Conservation (phyloP, 495 filamentous ascomycete genomes). For the Pseudevernia furfuracea region DNA sequence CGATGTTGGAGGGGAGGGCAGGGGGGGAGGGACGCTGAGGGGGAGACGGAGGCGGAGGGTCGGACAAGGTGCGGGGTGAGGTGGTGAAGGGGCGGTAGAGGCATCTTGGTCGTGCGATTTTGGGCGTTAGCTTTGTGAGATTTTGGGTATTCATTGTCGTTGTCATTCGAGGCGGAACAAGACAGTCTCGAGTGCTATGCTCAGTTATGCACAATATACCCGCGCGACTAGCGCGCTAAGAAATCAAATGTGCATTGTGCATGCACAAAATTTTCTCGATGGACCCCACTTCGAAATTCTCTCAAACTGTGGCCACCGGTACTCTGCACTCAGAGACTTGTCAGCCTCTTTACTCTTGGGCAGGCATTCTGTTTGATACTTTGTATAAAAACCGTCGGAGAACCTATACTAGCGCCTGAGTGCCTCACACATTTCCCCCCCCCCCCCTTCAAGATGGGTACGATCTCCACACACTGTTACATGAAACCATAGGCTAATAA, state of each 20-base stretch:
- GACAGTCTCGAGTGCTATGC: not conserved
- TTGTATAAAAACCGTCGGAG: too few species aligned
- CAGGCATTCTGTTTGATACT: not conserved
- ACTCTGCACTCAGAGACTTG: too few species aligned
- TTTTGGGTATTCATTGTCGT: not conserved
- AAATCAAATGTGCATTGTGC: too few species aligned
- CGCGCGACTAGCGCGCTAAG: slow-evolving; percentile 3
- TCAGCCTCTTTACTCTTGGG: too few species aligned
- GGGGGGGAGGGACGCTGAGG: not conserved
- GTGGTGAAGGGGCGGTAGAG: not conserved
- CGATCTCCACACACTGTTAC: not conserved
- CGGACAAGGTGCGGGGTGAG: not conserved
- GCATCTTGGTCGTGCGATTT: not conserved
- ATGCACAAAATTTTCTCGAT: too few species aligned
- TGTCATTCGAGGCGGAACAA: not conserved
- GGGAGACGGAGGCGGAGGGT: slow-evolving; percentile 19
- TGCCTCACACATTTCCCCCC: not conserved
- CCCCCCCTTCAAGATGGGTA: not conserved
- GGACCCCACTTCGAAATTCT: not conserved
- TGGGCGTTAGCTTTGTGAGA: not conserved
- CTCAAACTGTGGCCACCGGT: too few species aligned
- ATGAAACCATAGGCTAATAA: not conserved
- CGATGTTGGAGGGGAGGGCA: slow-evolving; percentile 4
- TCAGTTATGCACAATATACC: not conserved
- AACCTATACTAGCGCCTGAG: not conserved